Evolutionary conservation across 257 asterid genomes (phyloP).

Genomic region (Eucommia ulmoides): DNA sequence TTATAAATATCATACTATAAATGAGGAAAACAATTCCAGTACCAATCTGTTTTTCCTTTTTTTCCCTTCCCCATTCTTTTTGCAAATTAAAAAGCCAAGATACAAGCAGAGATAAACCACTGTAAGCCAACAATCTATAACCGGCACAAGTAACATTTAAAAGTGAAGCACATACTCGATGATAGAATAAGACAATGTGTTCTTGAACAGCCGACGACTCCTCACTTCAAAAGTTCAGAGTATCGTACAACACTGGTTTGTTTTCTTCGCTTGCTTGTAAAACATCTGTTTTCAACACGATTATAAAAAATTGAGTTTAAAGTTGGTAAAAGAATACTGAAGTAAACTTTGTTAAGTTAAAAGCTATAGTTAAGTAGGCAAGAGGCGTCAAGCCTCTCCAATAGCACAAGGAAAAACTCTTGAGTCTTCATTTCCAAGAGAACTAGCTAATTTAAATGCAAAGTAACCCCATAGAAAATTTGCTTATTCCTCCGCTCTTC

Average conservation of each 20-base stretch:
- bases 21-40: not conserved
- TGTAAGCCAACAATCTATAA: constrained; percentile 12
- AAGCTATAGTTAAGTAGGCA: no score
- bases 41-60: constrained; percentile 1
- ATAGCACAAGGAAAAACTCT: no score
- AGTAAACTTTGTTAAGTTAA: no score
- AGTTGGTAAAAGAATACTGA: no score
- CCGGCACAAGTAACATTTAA: constrained; percentile 20
- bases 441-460: no score
- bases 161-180: constrained; percentile 12
- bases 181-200: constrained; percentile 6
- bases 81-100: constrained; percentile 6
- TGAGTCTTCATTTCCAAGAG: no score
- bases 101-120: constrained; percentile 7
- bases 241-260: constrained; percentile 72
- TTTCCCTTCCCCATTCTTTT: no score
- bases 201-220: constrained; percentile 5
- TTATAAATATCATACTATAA: no score
- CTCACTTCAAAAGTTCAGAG: constrained; percentile 28
- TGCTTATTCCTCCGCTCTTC: no score
- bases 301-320: no score
- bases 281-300: constrained; percentile 49
- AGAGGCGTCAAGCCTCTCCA: no score
- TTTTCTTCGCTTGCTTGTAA: constrained; percentile 90
- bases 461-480: no score